phyloP scores from a whole-genome alignment of 768 basidiomycete genomes.

The Candolleomyces aberdarensis region DNA sequence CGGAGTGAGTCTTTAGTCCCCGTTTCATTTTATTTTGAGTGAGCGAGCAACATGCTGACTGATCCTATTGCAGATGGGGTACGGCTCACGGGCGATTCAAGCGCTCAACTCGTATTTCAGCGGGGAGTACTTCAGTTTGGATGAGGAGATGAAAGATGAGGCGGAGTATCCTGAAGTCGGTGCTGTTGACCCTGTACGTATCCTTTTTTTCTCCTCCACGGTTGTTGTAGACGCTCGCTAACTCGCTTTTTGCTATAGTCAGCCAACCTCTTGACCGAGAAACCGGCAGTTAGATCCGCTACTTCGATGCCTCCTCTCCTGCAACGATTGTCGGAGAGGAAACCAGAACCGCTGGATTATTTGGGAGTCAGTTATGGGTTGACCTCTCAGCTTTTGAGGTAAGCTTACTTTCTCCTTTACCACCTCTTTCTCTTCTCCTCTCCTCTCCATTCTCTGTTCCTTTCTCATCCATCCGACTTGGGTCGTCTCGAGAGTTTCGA shows the following conservation, averaged over 20 bases:
- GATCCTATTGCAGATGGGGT: constrained; percentile 68
- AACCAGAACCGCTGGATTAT: constrained; percentile 89
- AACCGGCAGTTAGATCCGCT: constrained; percentile 66
- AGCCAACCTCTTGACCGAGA: constrained; percentile 69
- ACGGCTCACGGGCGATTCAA: constrained; percentile 86
- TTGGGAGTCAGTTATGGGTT: constrained; percentile 96
- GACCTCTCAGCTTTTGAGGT: constrained; percentile 81
- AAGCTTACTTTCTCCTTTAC: constrained; percentile 11
- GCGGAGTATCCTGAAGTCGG: constrained; percentile 59
- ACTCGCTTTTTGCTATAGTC: constrained; percentile 17
- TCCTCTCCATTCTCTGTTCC: background rate
- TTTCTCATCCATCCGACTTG: background rate
- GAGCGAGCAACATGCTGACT: constrained; percentile 22
- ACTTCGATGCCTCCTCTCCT: constrained; percentile 89
- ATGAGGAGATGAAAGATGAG: constrained; percentile 52
- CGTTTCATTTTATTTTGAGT: background rate
- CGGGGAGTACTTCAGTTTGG: constrained; percentile 86
- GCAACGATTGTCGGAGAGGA: constrained; percentile 84
- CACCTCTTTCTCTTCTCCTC: background rate
- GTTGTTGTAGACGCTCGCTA: no score
- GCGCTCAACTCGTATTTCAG: constrained; percentile 88
- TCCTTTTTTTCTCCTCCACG: background rate
- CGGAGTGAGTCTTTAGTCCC: constrained; percentile 49
- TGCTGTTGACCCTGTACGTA: constrained; percentile 10
- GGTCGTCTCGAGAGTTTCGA: background rate